These are phyloP conservation scores for Botrytis cinerea DNA, from an alignment of 2,329 filamentous ascomycete genomes.

Conservation along the genomic window DNA sequence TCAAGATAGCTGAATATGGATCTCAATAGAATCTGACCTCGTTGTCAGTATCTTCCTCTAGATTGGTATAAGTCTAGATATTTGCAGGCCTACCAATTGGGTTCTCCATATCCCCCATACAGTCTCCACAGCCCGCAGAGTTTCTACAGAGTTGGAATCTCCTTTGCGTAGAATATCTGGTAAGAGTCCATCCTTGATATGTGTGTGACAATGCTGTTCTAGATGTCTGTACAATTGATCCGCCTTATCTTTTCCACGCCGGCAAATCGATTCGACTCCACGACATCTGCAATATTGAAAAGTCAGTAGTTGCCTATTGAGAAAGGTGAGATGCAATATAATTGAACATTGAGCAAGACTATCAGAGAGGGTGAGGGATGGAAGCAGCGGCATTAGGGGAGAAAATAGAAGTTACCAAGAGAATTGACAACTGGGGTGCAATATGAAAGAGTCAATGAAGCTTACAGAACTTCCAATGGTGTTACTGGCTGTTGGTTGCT, in stretches of 20 bases:
- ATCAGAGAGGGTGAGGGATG: background rate
- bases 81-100: slow-evolving; percentile 63
- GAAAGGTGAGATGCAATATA: background rate
- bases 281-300: slow-evolving; percentile 55
- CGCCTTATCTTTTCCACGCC: slow-evolving; percentile 64
- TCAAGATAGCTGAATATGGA: slow-evolving; percentile 95
- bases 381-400: background rate
- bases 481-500: slow-evolving; percentile 59
- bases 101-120: slow-evolving; percentile 78
- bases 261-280: slow-evolving; percentile 87
- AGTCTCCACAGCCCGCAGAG: slow-evolving; percentile 57
- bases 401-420: background rate
- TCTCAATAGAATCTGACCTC: slow-evolving; percentile 67
- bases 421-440: background rate
- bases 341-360: background rate
- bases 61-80: background rate
- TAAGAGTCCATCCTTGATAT: slow-evolving; percentile 65
- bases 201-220: slow-evolving; percentile 63
- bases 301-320: background rate
- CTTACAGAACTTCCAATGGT: slow-evolving; percentile 75
- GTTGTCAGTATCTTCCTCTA: slow-evolving; percentile 24
- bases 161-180: slow-evolving; percentile 52
- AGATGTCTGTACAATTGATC: slow-evolving; percentile 67
- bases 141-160: slow-evolving; percentile 59
- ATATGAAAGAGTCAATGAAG: background rate